Conservation (phyloP, 768 basidiomycete genomes). For the Cystoderma amianthinum region DNA sequence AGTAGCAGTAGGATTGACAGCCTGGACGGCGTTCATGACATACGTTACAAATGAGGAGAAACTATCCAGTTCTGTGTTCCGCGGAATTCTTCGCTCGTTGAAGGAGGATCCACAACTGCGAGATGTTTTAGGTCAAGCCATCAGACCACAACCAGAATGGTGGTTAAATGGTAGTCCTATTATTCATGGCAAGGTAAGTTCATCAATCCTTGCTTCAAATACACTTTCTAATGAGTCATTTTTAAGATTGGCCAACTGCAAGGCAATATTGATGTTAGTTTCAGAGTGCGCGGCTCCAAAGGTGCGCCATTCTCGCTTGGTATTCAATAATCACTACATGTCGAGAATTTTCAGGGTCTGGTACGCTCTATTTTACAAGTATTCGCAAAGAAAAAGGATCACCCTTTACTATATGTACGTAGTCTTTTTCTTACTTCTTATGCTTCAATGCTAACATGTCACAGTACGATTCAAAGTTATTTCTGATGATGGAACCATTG, state of each 20-base stretch:
- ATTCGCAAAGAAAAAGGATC: conserved; percentile 70
- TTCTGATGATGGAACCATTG: conserved; percentile 47
- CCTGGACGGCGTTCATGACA: conserved; percentile 64
- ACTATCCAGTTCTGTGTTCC: conserved; percentile 67
- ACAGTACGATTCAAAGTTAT: conserved; percentile 65
- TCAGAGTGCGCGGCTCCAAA: conserved; percentile 67
- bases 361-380: conserved; percentile 80
- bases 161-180: conserved; percentile 74
- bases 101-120: conserved; percentile 43
- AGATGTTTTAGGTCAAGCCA: conserved; percentile 56
- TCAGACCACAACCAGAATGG: conserved; percentile 60
- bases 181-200: conserved; percentile 57
- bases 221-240: neutral
- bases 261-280: conserved; percentile 74
- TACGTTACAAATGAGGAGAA: conserved; percentile 75
- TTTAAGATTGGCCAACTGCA: conserved; percentile 63
- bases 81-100: conserved; percentile 55
- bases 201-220: neutral
- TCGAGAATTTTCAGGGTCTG: conserved; percentile 37
- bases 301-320: conserved; percentile 27
- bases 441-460: neutral
- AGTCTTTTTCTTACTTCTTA: neutral
- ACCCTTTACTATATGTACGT: conserved; percentile 63
- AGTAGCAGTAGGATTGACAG: conserved; percentile 44
- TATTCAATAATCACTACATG: neutral